These are phyloP conservation scores for Hericium rajendrae DNA, from an alignment of 768 basidiomycete species.

Conservation along the genomic window DNA sequence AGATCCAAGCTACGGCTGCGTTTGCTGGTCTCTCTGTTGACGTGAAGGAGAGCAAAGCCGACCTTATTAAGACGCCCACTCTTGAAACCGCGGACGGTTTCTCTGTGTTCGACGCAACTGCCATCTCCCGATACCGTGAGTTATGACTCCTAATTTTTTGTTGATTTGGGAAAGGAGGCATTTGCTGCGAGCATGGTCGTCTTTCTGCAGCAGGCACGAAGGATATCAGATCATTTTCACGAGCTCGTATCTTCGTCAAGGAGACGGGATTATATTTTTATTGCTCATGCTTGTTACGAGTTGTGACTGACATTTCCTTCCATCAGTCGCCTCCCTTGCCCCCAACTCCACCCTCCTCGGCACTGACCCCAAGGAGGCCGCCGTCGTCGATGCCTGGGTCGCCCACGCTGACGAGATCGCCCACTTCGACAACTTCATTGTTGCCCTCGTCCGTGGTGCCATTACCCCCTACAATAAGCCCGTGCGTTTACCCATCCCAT, in stretches of 20 bases:
- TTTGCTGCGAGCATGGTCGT: neutral
- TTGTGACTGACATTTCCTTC: neutral
- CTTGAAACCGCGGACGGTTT: slow-evolving; percentile 71
- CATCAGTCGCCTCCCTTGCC: slow-evolving; percentile 61
- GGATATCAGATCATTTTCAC: neutral
- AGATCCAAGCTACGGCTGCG: slow-evolving; percentile 52
- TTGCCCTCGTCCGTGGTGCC: slow-evolving; percentile 33
- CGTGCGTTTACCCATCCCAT: slow-evolving; percentile 30
- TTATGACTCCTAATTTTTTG: slow-evolving; percentile 35
- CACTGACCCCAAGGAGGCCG: slow-evolving; percentile 49
- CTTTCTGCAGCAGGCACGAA: neutral
- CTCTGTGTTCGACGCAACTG: slow-evolving; percentile 63
- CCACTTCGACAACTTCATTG: slow-evolving; percentile 26
- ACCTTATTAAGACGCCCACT: slow-evolving; percentile 76
- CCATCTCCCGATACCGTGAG: slow-evolving; percentile 88
- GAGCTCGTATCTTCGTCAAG: neutral
- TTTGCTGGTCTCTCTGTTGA: slow-evolving; percentile 49
- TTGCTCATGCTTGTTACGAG: neutral
- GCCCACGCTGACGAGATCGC: slow-evolving; percentile 59
- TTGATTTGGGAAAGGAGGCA: neutral
- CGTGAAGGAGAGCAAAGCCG: slow-evolving; percentile 42
- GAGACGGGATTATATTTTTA: neutral
- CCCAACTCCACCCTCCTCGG: slow-evolving; percentile 79
- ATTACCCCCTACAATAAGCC: slow-evolving; percentile 75
- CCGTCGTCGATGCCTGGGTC: slow-evolving; percentile 79